Conservation (phyloP, 495 filamentous ascomycete species). For the Podospora bellae-mahoneyi region DNA sequence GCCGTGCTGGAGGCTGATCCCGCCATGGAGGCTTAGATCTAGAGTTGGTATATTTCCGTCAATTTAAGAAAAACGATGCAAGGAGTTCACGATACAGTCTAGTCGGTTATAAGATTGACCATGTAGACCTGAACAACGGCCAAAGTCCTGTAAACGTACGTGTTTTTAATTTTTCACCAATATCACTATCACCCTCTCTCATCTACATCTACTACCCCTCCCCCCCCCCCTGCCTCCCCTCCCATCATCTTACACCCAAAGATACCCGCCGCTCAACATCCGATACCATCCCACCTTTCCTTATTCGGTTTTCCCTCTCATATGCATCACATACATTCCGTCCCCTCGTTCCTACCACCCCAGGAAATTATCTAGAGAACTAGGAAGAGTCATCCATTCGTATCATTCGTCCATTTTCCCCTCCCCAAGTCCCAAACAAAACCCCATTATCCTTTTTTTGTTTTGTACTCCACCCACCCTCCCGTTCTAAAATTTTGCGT, state of each 20-base stretch:
- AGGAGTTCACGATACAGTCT: too few species aligned
- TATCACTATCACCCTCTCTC: background rate
- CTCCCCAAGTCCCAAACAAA: background rate
- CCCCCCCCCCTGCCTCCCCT: too few species aligned
- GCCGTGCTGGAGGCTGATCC: conserved; percentile 26
- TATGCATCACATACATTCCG: background rate
- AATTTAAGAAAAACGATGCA: too few species aligned
- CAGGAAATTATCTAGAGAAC: background rate
- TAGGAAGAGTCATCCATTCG: background rate
- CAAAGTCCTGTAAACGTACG: background rate
- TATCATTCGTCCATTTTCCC: background rate
- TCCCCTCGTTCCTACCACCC: background rate
- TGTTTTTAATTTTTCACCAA: background rate
- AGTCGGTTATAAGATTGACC: too few species aligned
- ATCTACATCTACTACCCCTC: background rate
- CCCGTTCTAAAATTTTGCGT: background rate
- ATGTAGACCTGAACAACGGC: too few species aligned
- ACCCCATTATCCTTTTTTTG: background rate
- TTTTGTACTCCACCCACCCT: background rate
- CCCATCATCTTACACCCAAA: background rate
- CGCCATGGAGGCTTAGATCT: conserved; percentile 28
- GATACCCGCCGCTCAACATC: background rate
- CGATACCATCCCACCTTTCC: background rate
- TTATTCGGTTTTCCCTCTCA: background rate
- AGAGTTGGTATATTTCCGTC: too few species aligned